Evolutionary conservation across 306 rosid species (phyloP).

Genomic region (Ammopiptanthus mongolicus): DNA sequence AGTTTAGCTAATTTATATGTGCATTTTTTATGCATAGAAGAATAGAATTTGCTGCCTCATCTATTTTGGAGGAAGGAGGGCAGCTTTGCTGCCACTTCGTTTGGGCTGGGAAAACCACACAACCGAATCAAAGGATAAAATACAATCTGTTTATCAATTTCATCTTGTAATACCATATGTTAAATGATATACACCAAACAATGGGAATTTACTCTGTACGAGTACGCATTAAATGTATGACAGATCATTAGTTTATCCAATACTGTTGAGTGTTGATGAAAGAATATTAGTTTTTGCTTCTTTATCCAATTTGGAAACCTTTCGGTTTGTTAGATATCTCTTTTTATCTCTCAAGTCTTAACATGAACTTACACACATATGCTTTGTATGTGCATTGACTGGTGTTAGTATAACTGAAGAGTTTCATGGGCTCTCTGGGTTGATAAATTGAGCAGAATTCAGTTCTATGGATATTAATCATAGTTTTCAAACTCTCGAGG

Average conservation of each 20-base stretch:
- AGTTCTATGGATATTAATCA: not conserved
- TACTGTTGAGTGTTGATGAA: not conserved
- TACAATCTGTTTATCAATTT: not conserved
- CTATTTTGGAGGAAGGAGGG: not conserved
- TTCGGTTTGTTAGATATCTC: not conserved
- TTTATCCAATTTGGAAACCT: not conserved
- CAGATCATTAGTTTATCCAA: not conserved
- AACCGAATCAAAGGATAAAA: not conserved
- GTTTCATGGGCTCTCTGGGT: not conserved
- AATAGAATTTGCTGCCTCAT: not conserved
- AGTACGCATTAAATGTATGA: not conserved
- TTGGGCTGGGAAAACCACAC: not conserved
- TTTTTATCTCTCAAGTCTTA: not conserved
- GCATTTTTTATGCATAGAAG: not conserved
- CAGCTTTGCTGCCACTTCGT: not conserved
- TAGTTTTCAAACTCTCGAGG: too few species aligned
- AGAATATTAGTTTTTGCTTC: constrained; percentile 5
- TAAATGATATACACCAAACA: not conserved
- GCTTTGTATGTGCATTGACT: not conserved
- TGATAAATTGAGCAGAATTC: not conserved
- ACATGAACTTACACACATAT: not conserved
- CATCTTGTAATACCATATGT: not conserved
- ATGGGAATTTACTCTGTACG: not conserved
- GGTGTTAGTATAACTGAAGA: not conserved
- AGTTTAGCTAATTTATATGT: not conserved